Percentiles rank a stretch among this genome's conserved stretches.
phyloP scores from a whole-genome alignment of 306 rosid species.

The Corylus heterophylla region DNA sequence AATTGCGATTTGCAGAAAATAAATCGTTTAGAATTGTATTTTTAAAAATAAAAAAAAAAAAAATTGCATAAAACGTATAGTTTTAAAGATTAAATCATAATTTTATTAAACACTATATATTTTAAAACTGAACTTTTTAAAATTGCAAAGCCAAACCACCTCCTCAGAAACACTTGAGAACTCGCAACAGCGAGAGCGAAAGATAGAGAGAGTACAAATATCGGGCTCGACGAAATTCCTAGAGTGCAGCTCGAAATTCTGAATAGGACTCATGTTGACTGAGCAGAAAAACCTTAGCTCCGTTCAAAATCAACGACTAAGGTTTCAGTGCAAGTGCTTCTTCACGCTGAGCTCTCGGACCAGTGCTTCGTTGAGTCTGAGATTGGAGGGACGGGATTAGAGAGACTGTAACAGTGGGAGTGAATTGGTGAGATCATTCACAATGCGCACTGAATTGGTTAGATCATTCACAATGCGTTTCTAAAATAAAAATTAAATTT shows the following conservation, averaged over 20 bases:
- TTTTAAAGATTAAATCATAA: no score
- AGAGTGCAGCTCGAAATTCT: slow-evolving; percentile 93
- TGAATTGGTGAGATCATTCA: background rate
- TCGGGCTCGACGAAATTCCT: slow-evolving; percentile 75
- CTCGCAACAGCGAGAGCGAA: background rate
- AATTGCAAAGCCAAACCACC: no score
- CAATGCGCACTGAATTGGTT: no score
- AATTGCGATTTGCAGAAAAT: no score
- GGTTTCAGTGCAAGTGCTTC: slow-evolving; percentile 26
- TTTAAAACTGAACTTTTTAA: no score
- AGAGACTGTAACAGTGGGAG: background rate
- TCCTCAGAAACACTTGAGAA: no score
- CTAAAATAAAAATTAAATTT: no score
- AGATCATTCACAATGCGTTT: no score
- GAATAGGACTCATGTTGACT: slow-evolving; percentile 80
- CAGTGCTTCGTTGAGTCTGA: background rate
- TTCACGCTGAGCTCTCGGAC: background rate
- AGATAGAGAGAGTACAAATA: slow-evolving; percentile 43
- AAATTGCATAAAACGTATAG: no score
- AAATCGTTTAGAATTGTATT: no score
- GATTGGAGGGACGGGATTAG: background rate
- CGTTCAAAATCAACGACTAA: slow-evolving; percentile 21
- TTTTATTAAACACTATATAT: no score
- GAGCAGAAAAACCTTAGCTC: slow-evolving; percentile 45
- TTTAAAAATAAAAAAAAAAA: no score